Percentiles rank a stretch among this genome's conserved stretches.
Conservation (phyloP, 768 basidiomycete species). For the Naganishia onofrii region DNA sequence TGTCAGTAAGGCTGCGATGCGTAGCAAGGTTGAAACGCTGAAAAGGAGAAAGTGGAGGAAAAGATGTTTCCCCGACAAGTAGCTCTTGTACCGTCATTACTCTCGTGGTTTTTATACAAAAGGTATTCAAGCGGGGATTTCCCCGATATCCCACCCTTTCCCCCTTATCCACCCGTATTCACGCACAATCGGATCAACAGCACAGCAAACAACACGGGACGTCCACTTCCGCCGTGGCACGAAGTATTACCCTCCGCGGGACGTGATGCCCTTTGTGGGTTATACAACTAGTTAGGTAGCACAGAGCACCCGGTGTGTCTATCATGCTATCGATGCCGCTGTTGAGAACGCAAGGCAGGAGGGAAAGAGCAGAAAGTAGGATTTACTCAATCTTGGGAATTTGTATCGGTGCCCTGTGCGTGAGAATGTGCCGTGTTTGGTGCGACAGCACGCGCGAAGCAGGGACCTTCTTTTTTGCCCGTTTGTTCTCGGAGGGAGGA, state of each 20-base stretch:
- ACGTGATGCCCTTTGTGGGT: neutral
- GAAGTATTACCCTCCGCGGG: neutral
- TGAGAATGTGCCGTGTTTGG: neutral
- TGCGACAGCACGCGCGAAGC: neutral
- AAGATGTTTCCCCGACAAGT: slow-evolving; percentile 20
- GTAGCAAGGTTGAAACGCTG: neutral
- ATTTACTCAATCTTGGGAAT: slow-evolving; percentile 17
- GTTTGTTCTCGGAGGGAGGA: neutral
- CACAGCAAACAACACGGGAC: too few species aligned
- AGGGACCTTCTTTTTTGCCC: slow-evolving; percentile 29
- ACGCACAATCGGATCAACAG: too few species aligned
- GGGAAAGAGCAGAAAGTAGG: neutral
- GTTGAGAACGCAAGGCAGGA: neutral
- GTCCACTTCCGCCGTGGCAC: too few species aligned
- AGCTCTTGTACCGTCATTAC: slow-evolving; percentile 9
- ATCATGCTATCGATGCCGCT: too few species aligned
- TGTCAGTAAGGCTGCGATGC: neutral
- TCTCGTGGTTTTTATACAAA: neutral
- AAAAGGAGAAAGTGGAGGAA: too few species aligned
- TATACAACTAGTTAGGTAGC: neutral
- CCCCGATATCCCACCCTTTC: neutral
- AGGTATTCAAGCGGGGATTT: slow-evolving; percentile 25
- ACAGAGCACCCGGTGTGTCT: neutral
- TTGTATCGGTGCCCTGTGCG: slow-evolving; percentile 29
- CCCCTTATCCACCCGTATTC: neutral